These are phyloP conservation scores for Penicillium waksmanii DNA, from an alignment of 495 filamentous ascomycete species.

Conservation along the genomic window DNA sequence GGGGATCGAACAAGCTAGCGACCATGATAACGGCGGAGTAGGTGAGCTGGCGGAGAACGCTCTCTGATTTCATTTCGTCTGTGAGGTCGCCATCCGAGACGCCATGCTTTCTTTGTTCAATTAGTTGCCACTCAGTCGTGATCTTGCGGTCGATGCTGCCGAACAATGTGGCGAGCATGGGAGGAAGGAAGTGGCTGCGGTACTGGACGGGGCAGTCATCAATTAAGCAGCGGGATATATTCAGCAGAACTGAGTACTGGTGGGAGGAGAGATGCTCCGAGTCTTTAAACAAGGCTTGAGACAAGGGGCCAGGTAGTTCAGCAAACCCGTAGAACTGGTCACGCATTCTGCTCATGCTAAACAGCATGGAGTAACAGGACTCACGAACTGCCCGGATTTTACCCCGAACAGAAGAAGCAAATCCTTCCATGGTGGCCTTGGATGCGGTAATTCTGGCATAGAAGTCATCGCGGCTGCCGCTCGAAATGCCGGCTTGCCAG, in stretches of 20 bases:
- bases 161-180: conserved; percentile 80
- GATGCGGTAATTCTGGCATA: conserved; percentile 89
- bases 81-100: conserved; percentile 71
- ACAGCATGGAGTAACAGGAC: conserved; percentile 89
- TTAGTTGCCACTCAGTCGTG: conserved; percentile 75
- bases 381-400: conserved; percentile 88
- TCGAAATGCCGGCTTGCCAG: conserved; percentile 98
- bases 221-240: conserved; percentile 82
- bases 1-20: conserved; percentile 80
- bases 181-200: conserved; percentile 80
- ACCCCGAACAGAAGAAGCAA: conserved; percentile 89
- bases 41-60: conserved; percentile 90
- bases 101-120: conserved; percentile 66
- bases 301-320: conserved; percentile 82
- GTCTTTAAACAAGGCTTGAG: conserved; percentile 81
- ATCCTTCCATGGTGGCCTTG: conserved; percentile 85
- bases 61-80: conserved; percentile 98
- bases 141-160: conserved; percentile 85
- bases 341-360: conserved; percentile 86
- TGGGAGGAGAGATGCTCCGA: conserved; percentile 86
- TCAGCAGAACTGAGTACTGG: conserved; percentile 87
- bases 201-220: conserved; percentile 84
- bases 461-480: conserved; percentile 92
- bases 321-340: conserved; percentile 86
- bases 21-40: conserved; percentile 91